Evolutionary conservation across 1,284 basidiomycete genomes (phyloP).

Genomic region (Pterulicium gracile): DNA sequence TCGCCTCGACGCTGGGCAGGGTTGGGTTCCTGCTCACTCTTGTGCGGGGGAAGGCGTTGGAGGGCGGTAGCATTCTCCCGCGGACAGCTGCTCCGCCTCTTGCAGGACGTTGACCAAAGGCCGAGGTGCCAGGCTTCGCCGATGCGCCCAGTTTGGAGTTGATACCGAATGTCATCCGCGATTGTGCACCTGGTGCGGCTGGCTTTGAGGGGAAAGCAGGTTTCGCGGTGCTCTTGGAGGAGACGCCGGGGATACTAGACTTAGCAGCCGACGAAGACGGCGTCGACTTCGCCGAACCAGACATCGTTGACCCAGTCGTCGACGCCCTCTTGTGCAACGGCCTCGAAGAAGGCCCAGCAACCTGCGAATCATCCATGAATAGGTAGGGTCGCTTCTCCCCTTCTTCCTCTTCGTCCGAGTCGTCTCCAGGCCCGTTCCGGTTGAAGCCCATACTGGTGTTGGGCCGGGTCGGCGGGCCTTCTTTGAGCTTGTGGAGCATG

Average conservation of each 20-base stretch:
- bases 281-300: not conserved
- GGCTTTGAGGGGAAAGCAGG: not conserved
- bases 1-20: not conserved
- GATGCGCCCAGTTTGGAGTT: not conserved
- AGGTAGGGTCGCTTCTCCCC: conserved; percentile 12
- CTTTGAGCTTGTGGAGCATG: conserved; percentile 52
- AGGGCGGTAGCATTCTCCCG: not conserved
- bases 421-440: conserved; percentile 17
- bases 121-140: not conserved
- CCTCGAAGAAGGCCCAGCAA: not conserved
- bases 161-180: not conserved
- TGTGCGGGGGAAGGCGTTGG: not conserved
- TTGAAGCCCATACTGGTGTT: conserved; percentile 59
- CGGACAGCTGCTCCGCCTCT: not conserved
- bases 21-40: not conserved
- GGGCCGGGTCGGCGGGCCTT: conserved; percentile 47
- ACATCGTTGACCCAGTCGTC: not conserved
- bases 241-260: not conserved
- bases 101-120: not conserved
- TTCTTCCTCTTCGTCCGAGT: conserved; percentile 14
- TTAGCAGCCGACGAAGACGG: not conserved
- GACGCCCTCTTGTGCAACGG: not conserved
- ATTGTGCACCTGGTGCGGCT: not conserved
- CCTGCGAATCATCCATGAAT: conserved; percentile 7
- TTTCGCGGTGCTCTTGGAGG: not conserved